phyloP scores from a whole-genome alignment of 176 grass and related monocot species.

The Triticum dicoccoides region DNA sequence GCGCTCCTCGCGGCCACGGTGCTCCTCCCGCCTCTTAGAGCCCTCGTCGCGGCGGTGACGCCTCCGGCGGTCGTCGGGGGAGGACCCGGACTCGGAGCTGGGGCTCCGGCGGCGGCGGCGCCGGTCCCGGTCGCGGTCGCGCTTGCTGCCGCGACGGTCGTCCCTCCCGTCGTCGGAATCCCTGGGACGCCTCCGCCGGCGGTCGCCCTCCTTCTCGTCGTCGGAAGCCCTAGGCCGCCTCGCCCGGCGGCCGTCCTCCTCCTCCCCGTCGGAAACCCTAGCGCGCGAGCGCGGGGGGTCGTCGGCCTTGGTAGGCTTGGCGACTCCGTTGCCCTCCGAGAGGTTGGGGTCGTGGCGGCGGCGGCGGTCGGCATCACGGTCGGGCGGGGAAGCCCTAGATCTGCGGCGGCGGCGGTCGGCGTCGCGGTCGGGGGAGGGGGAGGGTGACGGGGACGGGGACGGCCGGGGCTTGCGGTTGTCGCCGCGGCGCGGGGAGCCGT shows the following conservation, averaged over 20 bases:
- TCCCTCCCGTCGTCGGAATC: constrained; percentile 27
- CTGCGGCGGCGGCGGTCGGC: constrained; percentile 6
- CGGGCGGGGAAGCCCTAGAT: constrained; percentile 21
- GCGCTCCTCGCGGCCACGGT: neutral
- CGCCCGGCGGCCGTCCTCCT: neutral
- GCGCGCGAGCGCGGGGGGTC: neutral
- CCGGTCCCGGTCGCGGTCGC: neutral
- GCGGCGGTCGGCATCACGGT: neutral
- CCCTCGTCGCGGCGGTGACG: constrained; percentile 11
- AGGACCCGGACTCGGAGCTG: constrained; percentile 29
- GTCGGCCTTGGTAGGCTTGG: neutral
- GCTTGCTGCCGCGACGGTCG: constrained; percentile 21
- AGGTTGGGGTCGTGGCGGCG: neutral
- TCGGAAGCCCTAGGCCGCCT: constrained; percentile 33
- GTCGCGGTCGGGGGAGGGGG: constrained; percentile 4
- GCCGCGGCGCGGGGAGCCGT: neutral
- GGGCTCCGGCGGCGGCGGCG: constrained; percentile 22
- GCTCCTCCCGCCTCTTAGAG: constrained; percentile 17
- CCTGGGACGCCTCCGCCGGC: constrained; percentile 13
- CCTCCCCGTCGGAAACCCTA: constrained; percentile 32
- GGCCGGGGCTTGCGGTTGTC: neutral
- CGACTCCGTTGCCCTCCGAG: neutral
- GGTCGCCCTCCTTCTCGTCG: constrained; percentile 30
- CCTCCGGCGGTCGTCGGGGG: constrained; percentile 1
- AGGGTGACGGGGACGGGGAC: neutral